Percentiles rank a stretch among this genome's conserved stretches.
phyloP scores from a whole-genome alignment of 1,139 yeast genomes.

The Blastobotrys ciferrii region DNA sequence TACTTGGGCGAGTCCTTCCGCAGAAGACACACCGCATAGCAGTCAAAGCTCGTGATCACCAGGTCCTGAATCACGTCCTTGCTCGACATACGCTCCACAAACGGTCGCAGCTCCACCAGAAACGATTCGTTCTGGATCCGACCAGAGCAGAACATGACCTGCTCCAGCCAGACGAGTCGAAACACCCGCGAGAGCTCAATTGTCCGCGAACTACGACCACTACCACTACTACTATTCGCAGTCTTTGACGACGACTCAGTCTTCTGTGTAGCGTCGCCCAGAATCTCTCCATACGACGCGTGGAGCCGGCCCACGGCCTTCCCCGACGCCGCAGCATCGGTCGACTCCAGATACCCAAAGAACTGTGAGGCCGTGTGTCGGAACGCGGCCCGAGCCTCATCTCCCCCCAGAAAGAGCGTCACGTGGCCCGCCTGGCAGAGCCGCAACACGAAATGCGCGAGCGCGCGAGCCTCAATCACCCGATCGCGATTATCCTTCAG shows the following conservation, averaged over 20 bases:
- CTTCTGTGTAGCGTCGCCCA: too few species aligned
- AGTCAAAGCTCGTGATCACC: conserved; percentile 38
- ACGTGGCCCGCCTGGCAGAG: neutral
- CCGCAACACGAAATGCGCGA: conserved; percentile 5
- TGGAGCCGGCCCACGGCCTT: conserved; percentile 1
- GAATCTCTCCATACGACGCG: conserved; percentile 8
- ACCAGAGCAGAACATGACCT: conserved; percentile 29
- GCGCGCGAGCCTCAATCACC: conserved; percentile 7
- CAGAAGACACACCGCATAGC: conserved; percentile 33
- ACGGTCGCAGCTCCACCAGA: conserved; percentile 29
- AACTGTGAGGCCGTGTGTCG: conserved; percentile 7
- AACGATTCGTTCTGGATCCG: conserved; percentile 29
- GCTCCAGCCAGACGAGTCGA: conserved; percentile 37
- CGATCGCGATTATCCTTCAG: conserved; percentile 5
- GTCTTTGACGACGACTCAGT: too few species aligned
- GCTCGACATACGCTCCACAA: conserved; percentile 31
- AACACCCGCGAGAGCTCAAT: conserved; percentile 28
- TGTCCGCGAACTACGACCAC: too few species aligned
- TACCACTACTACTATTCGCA: too few species aligned
- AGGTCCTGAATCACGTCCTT: conserved; percentile 33
- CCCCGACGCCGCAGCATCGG: neutral
- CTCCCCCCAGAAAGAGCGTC: neutral
- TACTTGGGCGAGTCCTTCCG: conserved; percentile 30
- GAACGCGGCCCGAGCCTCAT: conserved; percentile 6
- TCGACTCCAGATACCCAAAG: conserved; percentile 7